A percentile compares a stretch with the other conserved stretches of the same genome.
These are phyloP conservation scores for Garcia nutans DNA, from an alignment of 345 rosid genomes.

Conservation along the genomic window DNA sequence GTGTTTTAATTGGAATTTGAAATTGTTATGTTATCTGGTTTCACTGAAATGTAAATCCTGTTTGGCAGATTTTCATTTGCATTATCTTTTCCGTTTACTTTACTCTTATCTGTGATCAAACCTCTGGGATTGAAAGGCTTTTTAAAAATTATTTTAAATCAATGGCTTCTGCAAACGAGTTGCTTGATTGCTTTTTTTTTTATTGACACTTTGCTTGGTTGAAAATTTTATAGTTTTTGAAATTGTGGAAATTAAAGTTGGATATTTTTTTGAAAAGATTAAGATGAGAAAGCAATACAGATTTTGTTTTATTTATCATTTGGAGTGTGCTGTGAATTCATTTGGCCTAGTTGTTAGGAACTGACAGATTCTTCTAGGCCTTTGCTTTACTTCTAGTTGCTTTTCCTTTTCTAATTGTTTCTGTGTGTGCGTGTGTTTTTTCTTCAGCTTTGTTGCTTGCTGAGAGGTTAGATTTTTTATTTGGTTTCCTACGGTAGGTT, in stretches of 20 bases:
- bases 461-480: background rate
- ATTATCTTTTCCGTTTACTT: background rate
- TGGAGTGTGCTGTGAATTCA: background rate
- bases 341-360: background rate
- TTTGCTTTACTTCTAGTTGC: background rate
- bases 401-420: background rate
- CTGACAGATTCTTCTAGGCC: background rate
- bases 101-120: background rate
- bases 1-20: background rate
- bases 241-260: background rate
- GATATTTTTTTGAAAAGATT: too few species aligned
- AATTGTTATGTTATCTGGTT: background rate
- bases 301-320: too few species aligned
- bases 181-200: too few species aligned
- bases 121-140: background rate
- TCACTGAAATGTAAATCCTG: background rate
- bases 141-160: background rate
- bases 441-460: background rate
- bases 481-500: too few species aligned
- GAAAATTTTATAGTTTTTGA: too few species aligned
- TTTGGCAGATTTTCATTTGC: background rate
- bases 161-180: background rate
- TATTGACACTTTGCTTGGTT: too few species aligned
- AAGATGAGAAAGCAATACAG: background rate
- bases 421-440: too few species aligned